A percentile compares a stretch with the other conserved stretches of the same genome.
Evolutionary conservation across 2,329 filamentous ascomycete genomes (phyloP).

Genomic region (Huntiella moniliformis): DNA sequence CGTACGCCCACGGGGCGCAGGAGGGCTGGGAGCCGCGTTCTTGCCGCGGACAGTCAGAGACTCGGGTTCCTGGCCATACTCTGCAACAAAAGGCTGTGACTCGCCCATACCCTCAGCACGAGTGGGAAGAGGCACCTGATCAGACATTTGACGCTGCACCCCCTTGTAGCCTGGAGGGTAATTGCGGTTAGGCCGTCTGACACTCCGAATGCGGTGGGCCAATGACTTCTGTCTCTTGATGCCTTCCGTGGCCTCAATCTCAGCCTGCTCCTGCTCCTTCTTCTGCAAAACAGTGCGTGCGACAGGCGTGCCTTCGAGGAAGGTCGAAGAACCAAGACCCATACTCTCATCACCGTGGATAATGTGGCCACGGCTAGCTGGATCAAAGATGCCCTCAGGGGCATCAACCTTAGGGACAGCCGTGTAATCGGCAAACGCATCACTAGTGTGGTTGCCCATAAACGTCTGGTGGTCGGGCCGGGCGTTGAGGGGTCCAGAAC

Average conservation of each 20-base stretch:
- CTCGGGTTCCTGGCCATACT: constrained; percentile 45
- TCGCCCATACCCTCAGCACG: constrained; percentile 10
- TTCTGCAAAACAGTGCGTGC: constrained; percentile 61
- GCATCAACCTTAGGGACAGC: constrained; percentile 19
- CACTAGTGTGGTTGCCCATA: constrained; percentile 60
- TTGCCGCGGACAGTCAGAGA: constrained; percentile 27
- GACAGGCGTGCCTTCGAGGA: constrained; percentile 83
- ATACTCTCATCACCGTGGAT: constrained; percentile 70
- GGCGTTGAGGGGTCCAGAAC: constrained; percentile 64
- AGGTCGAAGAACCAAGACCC: constrained; percentile 84
- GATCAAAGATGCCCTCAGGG: constrained; percentile 39
- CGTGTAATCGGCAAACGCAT: constrained; percentile 70
- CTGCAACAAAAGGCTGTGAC: constrained; percentile 18
- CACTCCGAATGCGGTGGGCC: constrained; percentile 75
- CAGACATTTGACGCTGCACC: constrained; percentile 23
- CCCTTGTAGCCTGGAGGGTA: constrained; percentile 22
- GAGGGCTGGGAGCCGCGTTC: constrained; percentile 14
- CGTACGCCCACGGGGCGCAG: constrained; percentile 6
- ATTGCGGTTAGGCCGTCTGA: constrained; percentile 34
- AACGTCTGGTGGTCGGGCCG: constrained; percentile 75
- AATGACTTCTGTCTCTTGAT: constrained; percentile 86
- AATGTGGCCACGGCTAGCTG: constrained; percentile 45
- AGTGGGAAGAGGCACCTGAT: constrained; percentile 16
- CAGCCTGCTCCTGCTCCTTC: constrained; percentile 49
- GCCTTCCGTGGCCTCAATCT: constrained; percentile 34